Conservation (phyloP, 2,329 filamentous ascomycete species). For the Mycosphaerella arachidis region DNA sequence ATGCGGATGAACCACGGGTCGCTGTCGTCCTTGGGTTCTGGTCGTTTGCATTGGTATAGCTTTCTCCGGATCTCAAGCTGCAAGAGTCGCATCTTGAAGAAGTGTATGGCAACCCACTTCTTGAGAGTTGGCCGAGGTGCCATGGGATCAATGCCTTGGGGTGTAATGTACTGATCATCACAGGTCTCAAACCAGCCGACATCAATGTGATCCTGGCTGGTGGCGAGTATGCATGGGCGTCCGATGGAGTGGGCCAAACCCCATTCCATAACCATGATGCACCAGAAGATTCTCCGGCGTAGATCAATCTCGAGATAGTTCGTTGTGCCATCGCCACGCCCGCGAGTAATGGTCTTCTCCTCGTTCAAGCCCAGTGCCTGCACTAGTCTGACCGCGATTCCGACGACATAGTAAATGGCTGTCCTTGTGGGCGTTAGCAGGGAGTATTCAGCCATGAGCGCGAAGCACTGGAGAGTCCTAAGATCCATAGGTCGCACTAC, state of each 20-base stretch:
- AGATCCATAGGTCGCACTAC: constrained; percentile 85
- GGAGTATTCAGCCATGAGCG: constrained; percentile 85
- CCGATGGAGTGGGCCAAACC: constrained; percentile 85
- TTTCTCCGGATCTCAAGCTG: constrained; percentile 84
- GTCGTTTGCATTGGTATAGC: constrained; percentile 77
- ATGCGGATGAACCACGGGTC: constrained; percentile 86
- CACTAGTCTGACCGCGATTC: constrained; percentile 78
- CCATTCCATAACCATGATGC: constrained; percentile 80
- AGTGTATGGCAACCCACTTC: constrained; percentile 87
- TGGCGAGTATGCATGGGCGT: constrained; percentile 78
- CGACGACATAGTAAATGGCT: constrained; percentile 88
- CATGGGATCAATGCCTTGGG: constrained; percentile 64
- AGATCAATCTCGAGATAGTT: constrained; percentile 80
- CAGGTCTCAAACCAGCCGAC: constrained; percentile 79
- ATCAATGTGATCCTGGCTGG: constrained; percentile 74
- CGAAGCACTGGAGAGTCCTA: constrained; percentile 82
- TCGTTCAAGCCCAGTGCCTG: constrained; percentile 85
- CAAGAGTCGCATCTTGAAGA: constrained; percentile 82
- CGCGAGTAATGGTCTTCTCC: constrained; percentile 75
- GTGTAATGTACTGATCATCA: constrained; percentile 77
- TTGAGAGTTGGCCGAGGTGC: constrained; percentile 66
- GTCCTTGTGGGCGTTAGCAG: constrained; percentile 86
- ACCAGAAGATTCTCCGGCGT: constrained; percentile 84
- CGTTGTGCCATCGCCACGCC: constrained; percentile 54
- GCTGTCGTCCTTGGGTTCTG: constrained; percentile 69